Base-by-base conservation (phyloP, 2,329 filamentous ascomycete genomes). In the Xylaria sp. region DNA sequence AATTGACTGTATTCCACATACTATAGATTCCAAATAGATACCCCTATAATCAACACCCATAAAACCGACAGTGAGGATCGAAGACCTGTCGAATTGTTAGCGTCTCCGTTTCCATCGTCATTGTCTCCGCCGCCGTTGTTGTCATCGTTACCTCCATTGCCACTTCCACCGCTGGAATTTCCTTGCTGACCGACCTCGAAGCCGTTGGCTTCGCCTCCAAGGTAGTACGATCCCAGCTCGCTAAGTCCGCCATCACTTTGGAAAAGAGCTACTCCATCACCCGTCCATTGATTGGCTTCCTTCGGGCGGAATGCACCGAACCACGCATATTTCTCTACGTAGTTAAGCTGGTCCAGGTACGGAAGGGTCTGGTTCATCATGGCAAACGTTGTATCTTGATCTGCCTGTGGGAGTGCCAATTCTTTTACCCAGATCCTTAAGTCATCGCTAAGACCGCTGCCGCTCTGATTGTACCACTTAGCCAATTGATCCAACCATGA, bases 291-390 rank as follows among this genome's bases (percentile, higher is more conserved):
- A 52, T 82, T 82, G 7, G 80, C 79, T 51, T 82, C 77, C 28
- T 80, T 75, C 0, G 75, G 72, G 1, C 82, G 76, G 51, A 83
- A 83, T 0, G 77, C 79, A 0, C 82, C 82, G 63, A 82, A 83
- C 82, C 82, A 83, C 0, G 82, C 80, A 58, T 83, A 83, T 0
- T 75, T 79, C 20, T 79, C 72, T 1, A 83, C 78, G 23, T 78
- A 77, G 12, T 79, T 75, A 0, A 75, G 71, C 0, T 64, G 67
- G 6, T 83, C 82, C 5, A 83, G 73, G 57, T 80, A 80, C 0
- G 67, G 33, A 13, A 83, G 68, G 43, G 78, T 81, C 68, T 82
- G 73, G 43, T 81, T 82, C 79, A 83, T 79, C 82, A 83, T 83
- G 1, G 75, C 67, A 2, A 80, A 62, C 0, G 80, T 83, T 1